Conservation (phyloP, 2,329 filamentous ascomycete genomes). For the Balansia obtecta region DNA sequence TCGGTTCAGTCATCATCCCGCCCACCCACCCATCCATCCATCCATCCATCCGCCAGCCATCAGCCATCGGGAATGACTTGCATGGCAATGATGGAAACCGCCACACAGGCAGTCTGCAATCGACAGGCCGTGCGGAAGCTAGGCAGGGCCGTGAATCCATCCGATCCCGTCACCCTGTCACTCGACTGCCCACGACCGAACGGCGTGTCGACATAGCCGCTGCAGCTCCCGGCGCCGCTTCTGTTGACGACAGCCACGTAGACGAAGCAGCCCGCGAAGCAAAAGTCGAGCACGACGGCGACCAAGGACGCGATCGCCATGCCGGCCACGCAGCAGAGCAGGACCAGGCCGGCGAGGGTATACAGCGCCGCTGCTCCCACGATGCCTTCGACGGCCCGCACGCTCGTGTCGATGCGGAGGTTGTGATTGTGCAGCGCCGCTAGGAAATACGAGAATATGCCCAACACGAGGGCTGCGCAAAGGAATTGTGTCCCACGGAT, state of each 20-base stretch:
- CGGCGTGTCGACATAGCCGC: conserved; percentile 46
- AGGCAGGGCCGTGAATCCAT: conserved; percentile 35
- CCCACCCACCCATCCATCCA: too few species aligned
- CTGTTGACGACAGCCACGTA: conserved; percentile 69
- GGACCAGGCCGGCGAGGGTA: conserved; percentile 54
- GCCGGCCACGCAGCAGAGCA: conserved; percentile 72
- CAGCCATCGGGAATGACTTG: conserved; percentile 25
- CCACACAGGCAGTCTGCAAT: conserved; percentile 65
- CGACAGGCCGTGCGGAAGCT: conserved; percentile 48
- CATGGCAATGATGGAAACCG: conserved; percentile 67
- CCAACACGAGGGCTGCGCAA: conserved; percentile 61
- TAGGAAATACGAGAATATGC: conserved; percentile 76
- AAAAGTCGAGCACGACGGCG: conserved; percentile 63
- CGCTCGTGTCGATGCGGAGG: conserved; percentile 47
- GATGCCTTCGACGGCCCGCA: conserved; percentile 67
- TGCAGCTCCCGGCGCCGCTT: conserved; percentile 54
- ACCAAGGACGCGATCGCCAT: conserved; percentile 59
- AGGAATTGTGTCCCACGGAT: conserved; percentile 64
- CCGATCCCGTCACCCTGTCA: conserved; percentile 32
- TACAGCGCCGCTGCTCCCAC: conserved; percentile 66
- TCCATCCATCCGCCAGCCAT: too few species aligned
- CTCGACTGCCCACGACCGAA: conserved; percentile 52
- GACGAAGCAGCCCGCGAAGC: conserved; percentile 66
- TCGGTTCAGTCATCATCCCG: too few species aligned
- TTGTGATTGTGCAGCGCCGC: conserved; percentile 55